A percentile compares a stretch with the other conserved stretches of the same genome.
phyloP scores from a whole-genome alignment of 1,284 basidiomycete species.

The Flammula alnicola region DNA sequence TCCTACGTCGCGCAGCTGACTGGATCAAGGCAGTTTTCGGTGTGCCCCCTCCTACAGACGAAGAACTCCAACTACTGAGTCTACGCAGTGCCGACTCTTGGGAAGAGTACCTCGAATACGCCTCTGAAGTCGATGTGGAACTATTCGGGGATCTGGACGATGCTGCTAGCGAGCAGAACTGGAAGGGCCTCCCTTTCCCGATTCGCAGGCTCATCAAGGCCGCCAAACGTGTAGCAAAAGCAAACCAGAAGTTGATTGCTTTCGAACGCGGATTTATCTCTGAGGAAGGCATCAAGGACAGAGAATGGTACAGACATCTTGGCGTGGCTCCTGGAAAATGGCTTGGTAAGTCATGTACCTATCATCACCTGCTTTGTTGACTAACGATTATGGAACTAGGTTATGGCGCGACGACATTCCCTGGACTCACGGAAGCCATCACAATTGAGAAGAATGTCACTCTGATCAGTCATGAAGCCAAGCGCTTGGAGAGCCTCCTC shows the following conservation, averaged over 20 bases:
- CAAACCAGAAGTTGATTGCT: constrained; percentile 73
- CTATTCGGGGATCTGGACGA: constrained; percentile 1
- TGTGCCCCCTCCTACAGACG: constrained; percentile 29
- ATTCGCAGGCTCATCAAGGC: constrained; percentile 59
- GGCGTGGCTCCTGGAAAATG: constrained; percentile 91
- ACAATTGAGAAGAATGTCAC: constrained; percentile 68
- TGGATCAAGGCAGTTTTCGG: constrained; percentile 40
- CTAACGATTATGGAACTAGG: constrained; percentile 43
- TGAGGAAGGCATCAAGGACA: constrained; percentile 71
- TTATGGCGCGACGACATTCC: constrained; percentile 88
- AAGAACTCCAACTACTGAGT: constrained; percentile 23
- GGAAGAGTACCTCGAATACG: constrained; percentile 32
- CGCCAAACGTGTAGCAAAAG: constrained; percentile 60
- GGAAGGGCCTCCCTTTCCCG: constrained; percentile 31
- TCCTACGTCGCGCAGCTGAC: constrained; percentile 28
- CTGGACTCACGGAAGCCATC: constrained; percentile 82
- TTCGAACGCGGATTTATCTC: constrained; percentile 91
- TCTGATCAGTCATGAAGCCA: constrained; percentile 68
- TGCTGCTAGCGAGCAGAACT: constrained; percentile 8
- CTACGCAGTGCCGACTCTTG: constrained; percentile 31
- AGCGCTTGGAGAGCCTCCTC: constrained; percentile 62
- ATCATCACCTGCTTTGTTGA: constrained; percentile 2
- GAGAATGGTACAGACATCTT: constrained; percentile 86
- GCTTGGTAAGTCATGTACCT: constrained; percentile 60
- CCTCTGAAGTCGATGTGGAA: constrained; percentile 20